Evolutionary conservation across 2,329 filamentous ascomycete genomes (phyloP).

Genomic region (Pseudogymnoascus sp.): DNA sequence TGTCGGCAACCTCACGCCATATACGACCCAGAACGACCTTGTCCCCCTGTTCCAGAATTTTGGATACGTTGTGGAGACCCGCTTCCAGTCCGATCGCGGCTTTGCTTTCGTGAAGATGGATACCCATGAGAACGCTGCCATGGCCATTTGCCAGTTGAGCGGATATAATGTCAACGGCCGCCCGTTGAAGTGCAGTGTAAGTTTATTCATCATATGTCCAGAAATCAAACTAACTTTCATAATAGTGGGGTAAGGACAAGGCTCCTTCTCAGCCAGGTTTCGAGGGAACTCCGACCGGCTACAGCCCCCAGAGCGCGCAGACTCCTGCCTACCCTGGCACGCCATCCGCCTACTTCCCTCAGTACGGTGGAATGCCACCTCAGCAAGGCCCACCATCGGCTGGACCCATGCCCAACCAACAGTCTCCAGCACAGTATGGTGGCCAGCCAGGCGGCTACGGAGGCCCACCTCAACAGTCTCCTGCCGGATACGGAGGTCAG

Average conservation of each 20-base stretch:
- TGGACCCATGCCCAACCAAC: conserved; percentile 30
- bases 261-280: conserved; percentile 77
- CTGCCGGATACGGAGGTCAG: conserved; percentile 54
- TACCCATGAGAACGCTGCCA: conserved; percentile 91
- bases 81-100: conserved; percentile 94
- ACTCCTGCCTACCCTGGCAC: conserved; percentile 66
- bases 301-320: conserved; percentile 66
- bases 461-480: conserved; percentile 52
- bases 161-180: conserved; percentile 97
- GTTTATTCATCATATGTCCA: conserved; percentile 33
- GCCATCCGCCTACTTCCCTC: conserved; percentile 78
- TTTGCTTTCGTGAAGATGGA: conserved; percentile 99
- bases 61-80: conserved; percentile 91
- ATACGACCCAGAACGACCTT: conserved; percentile 92
- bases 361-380: conserved; percentile 65
- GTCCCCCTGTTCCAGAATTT: conserved; percentile 99
- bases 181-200: conserved; percentile 95
- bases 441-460: conserved; percentile 62
- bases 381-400: conserved; percentile 29
- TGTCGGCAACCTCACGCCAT: conserved; percentile 93
- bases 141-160: conserved; percentile 96
- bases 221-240: conserved; percentile 27
- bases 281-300: conserved; percentile 60
- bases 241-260: conserved; percentile 97
- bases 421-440: conserved; percentile 40